Conservation (phyloP, 2,329 filamentous ascomycete genomes). For the Arthrinium puccinioides region DNA sequence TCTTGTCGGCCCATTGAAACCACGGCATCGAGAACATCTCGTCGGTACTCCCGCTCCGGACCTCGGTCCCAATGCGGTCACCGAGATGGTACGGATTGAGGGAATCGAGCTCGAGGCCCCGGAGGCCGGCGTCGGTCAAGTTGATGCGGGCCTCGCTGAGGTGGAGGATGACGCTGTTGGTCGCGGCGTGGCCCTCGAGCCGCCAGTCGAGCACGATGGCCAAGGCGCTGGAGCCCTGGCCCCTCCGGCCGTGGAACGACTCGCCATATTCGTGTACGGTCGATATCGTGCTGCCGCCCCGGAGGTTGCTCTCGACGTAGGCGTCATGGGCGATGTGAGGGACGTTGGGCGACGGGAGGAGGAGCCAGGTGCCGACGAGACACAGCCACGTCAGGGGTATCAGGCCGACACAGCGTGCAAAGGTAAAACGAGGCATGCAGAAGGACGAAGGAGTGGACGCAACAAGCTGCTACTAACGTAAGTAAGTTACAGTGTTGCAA, state of each 20-base stretch:
- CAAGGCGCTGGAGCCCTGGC: not conserved
- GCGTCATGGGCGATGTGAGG: conserved; percentile 1
- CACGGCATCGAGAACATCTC: conserved; percentile 6
- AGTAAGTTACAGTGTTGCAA: too few relatives aligned
- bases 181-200: conserved; percentile 1
- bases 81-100: not conserved
- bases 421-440: conserved; percentile 8
- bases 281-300: conserved; percentile 2
- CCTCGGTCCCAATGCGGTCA: not conserved
- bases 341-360: conserved; percentile 5
- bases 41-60: conserved; percentile 2
- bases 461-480: too few relatives aligned
- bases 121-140: conserved; percentile 6
- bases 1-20: conserved; percentile 7
- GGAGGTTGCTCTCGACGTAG: conserved; percentile 1
- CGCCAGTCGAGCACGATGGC: conserved; percentile 5
- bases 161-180: conserved; percentile 6
- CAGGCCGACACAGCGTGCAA: conserved; percentile 7
- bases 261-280: conserved; percentile 1
- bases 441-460: conserved; percentile 1
- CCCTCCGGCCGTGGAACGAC: not conserved
- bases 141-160: conserved; percentile 4
- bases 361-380: conserved; percentile 8
- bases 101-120: not conserved
- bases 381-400: conserved; percentile 8